phyloP scores from a whole-genome alignment of 257 asterid species.

The Striga asiatica region DNA sequence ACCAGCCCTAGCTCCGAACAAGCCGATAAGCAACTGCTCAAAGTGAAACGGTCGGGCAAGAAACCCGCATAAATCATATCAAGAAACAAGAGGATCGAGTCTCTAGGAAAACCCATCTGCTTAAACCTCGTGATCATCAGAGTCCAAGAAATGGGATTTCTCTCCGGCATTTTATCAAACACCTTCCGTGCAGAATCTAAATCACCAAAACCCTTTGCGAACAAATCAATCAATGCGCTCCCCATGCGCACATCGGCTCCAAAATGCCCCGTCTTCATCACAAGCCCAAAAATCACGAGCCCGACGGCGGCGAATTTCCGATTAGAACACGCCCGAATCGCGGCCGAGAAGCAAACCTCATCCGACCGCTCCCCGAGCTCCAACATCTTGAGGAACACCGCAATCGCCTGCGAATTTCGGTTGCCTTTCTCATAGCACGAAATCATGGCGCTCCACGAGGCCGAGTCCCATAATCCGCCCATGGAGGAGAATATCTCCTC shows the following conservation, averaged over 20 bases:
- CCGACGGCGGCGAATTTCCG: slow-evolving; percentile 40
- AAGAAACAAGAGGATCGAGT: slow-evolving; percentile 36
- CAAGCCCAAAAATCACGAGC: slow-evolving; percentile 50
- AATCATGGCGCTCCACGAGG: slow-evolving; percentile 91
- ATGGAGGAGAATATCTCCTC: slow-evolving; percentile 39
- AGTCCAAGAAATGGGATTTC: slow-evolving; percentile 76
- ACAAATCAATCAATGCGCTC: slow-evolving; percentile 70
- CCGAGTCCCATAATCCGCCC: slow-evolving; percentile 59
- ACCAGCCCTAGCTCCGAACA: no score
- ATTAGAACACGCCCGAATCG: slow-evolving; percentile 60
- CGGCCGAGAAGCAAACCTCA: slow-evolving; percentile 68
- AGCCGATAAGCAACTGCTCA: slow-evolving; percentile 73
- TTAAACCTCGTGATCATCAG: slow-evolving; percentile 67
- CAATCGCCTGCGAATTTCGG: slow-evolving; percentile 37
- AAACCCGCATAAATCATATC: slow-evolving; percentile 56
- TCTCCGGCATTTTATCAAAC: slow-evolving; percentile 71
- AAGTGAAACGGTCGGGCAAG: slow-evolving; percentile 59
- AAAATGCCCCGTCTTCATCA: slow-evolving; percentile 61
- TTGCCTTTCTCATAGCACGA: slow-evolving; percentile 57
- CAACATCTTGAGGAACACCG: slow-evolving; percentile 51
- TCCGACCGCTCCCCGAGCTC: slow-evolving; percentile 60
- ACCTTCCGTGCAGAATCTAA: slow-evolving; percentile 47
- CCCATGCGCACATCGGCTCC: slow-evolving; percentile 81
- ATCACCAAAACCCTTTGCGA: slow-evolving; percentile 56
- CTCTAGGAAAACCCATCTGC: slow-evolving; percentile 41